Conservation (phyloP, 371 early-diverging fungal species). For the Apophysomyces sp. region DNA sequence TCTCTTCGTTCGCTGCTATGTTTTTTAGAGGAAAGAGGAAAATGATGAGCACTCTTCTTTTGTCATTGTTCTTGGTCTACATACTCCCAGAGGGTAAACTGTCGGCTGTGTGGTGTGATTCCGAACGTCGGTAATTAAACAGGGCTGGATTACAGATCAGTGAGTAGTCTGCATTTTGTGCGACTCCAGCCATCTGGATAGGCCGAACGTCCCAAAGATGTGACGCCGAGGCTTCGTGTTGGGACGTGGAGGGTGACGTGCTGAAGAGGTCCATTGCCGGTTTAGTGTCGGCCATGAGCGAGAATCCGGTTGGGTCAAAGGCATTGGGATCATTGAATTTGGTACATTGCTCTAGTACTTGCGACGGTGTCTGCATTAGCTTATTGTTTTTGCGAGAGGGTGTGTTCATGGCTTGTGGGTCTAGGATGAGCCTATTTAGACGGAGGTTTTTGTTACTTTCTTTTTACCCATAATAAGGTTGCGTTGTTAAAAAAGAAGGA, state of each 20-base stretch:
- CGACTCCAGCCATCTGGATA: background rate
- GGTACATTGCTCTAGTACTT: background rate
- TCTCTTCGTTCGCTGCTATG: too few relatives aligned
- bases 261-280: background rate
- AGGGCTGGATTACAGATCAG: background rate
- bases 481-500: background rate
- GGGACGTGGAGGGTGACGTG: too few relatives aligned
- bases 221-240: background rate
- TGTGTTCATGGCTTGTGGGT: background rate
- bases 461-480: conserved; percentile 1
- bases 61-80: too few relatives aligned
- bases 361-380: background rate
- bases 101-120: too few relatives aligned
- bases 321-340: background rate
- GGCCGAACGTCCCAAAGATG: background rate
- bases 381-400: background rate
- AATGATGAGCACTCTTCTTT: too few relatives aligned
- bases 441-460: conserved; percentile 1
- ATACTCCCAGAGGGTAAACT: too few relatives aligned
- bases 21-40: too few relatives aligned
- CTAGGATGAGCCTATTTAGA: background rate
- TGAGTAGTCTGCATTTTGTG: background rate
- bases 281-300: background rate
- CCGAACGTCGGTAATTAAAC: background rate
- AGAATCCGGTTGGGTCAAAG: background rate